phyloP scores from a whole-genome alignment of 768 basidiomycete species.

The Amanita rimosa region DNA sequence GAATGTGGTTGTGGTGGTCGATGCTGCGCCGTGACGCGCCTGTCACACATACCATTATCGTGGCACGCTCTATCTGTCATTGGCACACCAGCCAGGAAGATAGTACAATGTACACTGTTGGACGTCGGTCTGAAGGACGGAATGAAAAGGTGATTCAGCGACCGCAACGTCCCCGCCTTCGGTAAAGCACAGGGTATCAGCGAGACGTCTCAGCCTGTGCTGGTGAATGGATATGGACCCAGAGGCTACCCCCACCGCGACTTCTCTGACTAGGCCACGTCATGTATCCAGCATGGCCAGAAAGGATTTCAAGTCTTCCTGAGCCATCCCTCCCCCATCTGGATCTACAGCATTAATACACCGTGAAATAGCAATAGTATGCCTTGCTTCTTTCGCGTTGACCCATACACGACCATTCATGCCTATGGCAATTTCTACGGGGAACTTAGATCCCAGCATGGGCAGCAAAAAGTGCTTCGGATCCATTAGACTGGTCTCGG shows the following conservation, averaged over 20 bases:
- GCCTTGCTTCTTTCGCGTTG: constrained; percentile 57
- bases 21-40: not conserved
- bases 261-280: too few relatives aligned
- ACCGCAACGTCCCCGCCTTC: too few relatives aligned
- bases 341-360: constrained; percentile 79
- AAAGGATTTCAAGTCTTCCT: constrained; percentile 38
- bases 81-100: too few relatives aligned
- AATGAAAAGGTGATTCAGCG: too few relatives aligned
- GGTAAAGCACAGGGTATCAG: too few relatives aligned
- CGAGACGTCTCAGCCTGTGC: too few relatives aligned
- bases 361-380: constrained; percentile 64
- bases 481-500: constrained; percentile 53
- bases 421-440: constrained; percentile 82
- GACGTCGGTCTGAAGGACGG: too few relatives aligned
- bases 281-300: constrained; percentile 34
- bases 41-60: too few relatives aligned
- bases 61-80: too few relatives aligned
- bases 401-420: constrained; percentile 92
- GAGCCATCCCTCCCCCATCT: constrained; percentile 55
- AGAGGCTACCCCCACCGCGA: too few relatives aligned
- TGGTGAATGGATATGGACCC: too few relatives aligned
- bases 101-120: too few relatives aligned
- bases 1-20: constrained; percentile 2
- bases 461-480: constrained; percentile 77
- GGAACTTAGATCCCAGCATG: constrained; percentile 68